A percentile compares a stretch with the other conserved stretches of the same genome.
Evolutionary conservation across 768 basidiomycete species (phyloP).

Genomic region (Mycena albidolilacea): DNA sequence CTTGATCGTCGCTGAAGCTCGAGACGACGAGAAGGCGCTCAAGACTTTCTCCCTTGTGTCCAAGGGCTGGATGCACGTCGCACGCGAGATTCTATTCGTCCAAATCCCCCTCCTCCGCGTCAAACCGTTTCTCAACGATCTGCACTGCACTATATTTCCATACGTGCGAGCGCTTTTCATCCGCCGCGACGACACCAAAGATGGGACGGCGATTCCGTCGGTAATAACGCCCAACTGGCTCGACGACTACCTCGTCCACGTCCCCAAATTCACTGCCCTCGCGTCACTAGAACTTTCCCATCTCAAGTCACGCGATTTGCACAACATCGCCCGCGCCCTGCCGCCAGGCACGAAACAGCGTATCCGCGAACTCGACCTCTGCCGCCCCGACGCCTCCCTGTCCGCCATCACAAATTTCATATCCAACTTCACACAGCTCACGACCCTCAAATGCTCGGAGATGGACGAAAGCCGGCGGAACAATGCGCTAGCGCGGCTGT

Average conservation of each 20-base stretch:
- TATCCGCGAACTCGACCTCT: neutral
- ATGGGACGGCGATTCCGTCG: neutral
- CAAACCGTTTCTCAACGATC: neutral
- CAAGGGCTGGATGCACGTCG: constrained; percentile 9
- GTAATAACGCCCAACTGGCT: neutral
- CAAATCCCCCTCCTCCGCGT: neutral
- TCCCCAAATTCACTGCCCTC: neutral
- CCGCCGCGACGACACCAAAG: neutral
- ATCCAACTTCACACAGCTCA: neutral
- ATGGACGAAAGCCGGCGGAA: neutral
- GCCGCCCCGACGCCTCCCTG: neutral
- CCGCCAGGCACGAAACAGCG: neutral
- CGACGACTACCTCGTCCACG: neutral
- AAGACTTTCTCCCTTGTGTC: constrained; percentile 7
- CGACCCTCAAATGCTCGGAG: neutral
- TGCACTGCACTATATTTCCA: constrained; percentile 15
- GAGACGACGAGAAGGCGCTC: neutral
- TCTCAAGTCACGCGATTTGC: neutral
- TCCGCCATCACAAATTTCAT: neutral
- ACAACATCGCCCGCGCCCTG: neutral
- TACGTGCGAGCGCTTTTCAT: neutral
- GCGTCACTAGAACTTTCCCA: neutral
- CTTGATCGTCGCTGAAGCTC: neutral
- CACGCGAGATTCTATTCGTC: neutral
- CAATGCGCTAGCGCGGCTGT: too few species aligned